Percentiles rank a stretch among this genome's conserved stretches.
These are phyloP conservation scores for Anaeromyces robustus DNA, from an alignment of 192 early-diverging fungal species.

Conservation along the genomic window DNA sequence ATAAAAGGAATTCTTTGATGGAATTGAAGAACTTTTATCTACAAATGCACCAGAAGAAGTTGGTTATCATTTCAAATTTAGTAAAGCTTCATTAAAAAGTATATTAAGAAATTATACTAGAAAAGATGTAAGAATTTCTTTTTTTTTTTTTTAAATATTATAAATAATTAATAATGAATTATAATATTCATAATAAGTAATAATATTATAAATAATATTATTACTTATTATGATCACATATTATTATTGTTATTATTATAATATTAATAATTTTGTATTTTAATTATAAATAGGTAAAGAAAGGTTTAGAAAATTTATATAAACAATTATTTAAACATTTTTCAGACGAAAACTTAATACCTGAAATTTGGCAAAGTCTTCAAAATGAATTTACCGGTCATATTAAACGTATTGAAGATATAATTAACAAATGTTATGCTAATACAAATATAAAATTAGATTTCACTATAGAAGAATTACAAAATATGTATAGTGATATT, in stretches of 20 bases:
- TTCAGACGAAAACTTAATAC: conserved; percentile 60
- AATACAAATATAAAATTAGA: conserved; percentile 66
- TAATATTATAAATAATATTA: background rate
- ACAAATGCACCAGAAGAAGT: conserved; percentile 60
- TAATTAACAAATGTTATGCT: conserved; percentile 75
- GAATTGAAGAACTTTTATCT: conserved; percentile 70
- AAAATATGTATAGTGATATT: background rate
- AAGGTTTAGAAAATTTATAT: conserved; percentile 63
- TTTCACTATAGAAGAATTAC: conserved; percentile 47
- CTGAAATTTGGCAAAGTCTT: conserved; percentile 82
- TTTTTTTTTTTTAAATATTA: background rate
- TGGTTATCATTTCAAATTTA: conserved; percentile 61
- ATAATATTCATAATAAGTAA: too few species aligned
- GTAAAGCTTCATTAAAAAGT: conserved; percentile 69
- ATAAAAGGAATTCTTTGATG: conserved; percentile 84
- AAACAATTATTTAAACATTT: conserved; percentile 92
- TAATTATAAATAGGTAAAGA: conserved; percentile 34
- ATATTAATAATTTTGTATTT: too few species aligned
- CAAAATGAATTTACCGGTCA: conserved; percentile 70
- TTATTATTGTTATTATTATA: too few species aligned
- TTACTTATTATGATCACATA: too few species aligned
- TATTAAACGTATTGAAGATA: conserved; percentile 61
- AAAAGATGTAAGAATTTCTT: conserved; percentile 45
- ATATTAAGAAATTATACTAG: conserved; percentile 69
- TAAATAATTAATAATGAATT: too few species aligned